phyloP scores from a whole-genome alignment of 768 basidiomycete genomes.

The Lentinus brumalis region DNA sequence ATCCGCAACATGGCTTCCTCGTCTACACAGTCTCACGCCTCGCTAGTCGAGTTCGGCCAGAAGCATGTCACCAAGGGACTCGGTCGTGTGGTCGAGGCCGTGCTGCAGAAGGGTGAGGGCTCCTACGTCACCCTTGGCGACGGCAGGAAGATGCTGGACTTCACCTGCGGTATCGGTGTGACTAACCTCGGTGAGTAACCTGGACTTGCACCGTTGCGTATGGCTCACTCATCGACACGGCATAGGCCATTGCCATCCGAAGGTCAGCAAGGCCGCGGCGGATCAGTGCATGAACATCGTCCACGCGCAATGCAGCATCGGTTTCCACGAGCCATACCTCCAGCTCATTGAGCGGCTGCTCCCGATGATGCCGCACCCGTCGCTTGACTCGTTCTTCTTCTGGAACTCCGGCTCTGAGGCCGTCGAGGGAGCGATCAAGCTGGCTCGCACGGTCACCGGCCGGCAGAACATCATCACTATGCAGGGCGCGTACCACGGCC shows the following conservation, averaged over 20 bases:
- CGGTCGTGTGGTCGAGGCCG: constrained; percentile 46
- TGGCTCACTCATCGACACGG: background rate
- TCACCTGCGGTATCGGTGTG: constrained; percentile 87
- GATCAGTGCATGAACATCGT: constrained; percentile 82
- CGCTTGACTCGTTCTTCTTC: constrained; percentile 95
- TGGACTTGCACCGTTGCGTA: background rate
- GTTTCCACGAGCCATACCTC: constrained; percentile 84
- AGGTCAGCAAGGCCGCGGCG: constrained; percentile 85
- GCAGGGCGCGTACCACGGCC: constrained; percentile 92
- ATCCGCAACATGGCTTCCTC: constrained; percentile 21
- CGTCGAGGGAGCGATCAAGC: constrained; percentile 86
- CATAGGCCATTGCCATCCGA: constrained; percentile 84
- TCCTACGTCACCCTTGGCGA: constrained; percentile 74
- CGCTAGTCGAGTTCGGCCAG: constrained; percentile 40
- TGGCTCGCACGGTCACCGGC: constrained; percentile 77
- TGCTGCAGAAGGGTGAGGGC: constrained; percentile 70
- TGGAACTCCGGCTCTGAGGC: constrained; percentile 97
- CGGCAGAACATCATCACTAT: constrained; percentile 88
- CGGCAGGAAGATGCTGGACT: constrained; percentile 77
- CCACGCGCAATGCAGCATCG: constrained; percentile 88
- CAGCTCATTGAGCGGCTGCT: constrained; percentile 83
- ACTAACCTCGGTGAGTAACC: constrained; percentile 66
- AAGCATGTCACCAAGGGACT: constrained; percentile 50
- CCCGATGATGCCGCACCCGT: constrained; percentile 87
- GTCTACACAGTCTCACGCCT: constrained; percentile 15